These are phyloP conservation scores for Phyllosticta citriasiana DNA, from an alignment of 2,329 filamentous ascomycete genomes.

Conservation along the genomic window DNA sequence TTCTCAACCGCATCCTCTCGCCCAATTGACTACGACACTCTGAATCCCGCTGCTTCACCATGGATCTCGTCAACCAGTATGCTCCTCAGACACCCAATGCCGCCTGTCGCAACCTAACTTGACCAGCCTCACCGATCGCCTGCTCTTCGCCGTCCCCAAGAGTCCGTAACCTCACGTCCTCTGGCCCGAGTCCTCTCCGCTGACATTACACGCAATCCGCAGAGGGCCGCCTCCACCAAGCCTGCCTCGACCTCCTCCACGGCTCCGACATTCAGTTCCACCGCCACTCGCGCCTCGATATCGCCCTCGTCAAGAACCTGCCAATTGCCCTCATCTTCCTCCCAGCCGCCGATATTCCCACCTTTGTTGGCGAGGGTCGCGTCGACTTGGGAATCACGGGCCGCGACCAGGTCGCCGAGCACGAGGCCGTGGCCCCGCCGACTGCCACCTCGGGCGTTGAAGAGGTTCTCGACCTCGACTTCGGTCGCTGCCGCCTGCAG, in stretches of 20 bases:
- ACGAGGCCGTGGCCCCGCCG: constrained; percentile 55
- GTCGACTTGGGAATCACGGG: constrained; percentile 94
- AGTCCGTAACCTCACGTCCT: constrained; percentile 51
- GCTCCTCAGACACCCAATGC: constrained; percentile 8
- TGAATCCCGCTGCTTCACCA: constrained; percentile 12
- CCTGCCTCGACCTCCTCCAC: constrained; percentile 79
- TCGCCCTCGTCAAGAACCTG: constrained; percentile 94
- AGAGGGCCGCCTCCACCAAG: constrained; percentile 90
- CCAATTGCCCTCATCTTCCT: constrained; percentile 94
- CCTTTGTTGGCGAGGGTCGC: constrained; percentile 88
- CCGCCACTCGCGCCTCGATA: constrained; percentile 88
- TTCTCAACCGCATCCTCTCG: background rate
- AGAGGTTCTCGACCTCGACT: constrained; percentile 81
- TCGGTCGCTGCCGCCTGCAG: constrained; percentile 85
- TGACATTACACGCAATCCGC: constrained; percentile 9
- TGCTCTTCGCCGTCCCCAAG: constrained; percentile 97
- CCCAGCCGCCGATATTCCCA: constrained; percentile 92
- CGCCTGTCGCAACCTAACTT: constrained; percentile 25
- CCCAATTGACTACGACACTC: background rate
- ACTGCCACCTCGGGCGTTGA: constrained; percentile 51
- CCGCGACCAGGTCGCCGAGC: constrained; percentile 82
- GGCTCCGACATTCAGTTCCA: constrained; percentile 96
- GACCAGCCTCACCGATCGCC: constrained; percentile 73
- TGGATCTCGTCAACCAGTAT: constrained; percentile 34
- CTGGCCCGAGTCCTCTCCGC: background rate